phyloP scores from a whole-genome alignment of 805 yeast species.

The Isabelozyma gotoi region DNA sequence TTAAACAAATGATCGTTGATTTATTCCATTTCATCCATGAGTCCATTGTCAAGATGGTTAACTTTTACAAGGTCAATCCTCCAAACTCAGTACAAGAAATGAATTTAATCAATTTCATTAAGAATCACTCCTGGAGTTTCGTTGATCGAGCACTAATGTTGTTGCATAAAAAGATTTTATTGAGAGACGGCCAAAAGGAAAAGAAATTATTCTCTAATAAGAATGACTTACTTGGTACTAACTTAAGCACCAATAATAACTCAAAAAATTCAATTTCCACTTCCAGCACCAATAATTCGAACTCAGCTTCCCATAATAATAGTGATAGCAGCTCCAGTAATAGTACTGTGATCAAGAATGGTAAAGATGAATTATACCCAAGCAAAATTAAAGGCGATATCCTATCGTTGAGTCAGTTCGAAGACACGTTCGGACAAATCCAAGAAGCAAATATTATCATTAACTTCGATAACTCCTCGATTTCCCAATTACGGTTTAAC shows the following conservation, averaged over 20 bases:
- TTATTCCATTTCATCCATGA: constrained; percentile 50
- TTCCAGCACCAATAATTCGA: neutral
- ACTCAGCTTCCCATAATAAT: neutral
- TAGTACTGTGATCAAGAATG: constrained; percentile 2
- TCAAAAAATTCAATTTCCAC: neutral
- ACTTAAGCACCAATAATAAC: neutral
- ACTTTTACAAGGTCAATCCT: constrained; percentile 31
- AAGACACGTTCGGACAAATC: constrained; percentile 39
- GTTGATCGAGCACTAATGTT: constrained; percentile 54
- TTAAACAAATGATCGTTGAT: constrained; percentile 50
- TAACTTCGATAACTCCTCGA: constrained; percentile 36
- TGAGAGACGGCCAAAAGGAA: constrained; percentile 22
- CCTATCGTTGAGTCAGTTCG: constrained; percentile 34
- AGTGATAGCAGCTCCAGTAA: neutral
- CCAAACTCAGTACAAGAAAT: constrained; percentile 39
- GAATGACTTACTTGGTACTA: neutral
- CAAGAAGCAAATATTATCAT: constrained; percentile 38
- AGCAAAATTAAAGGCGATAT: constrained; percentile 18
- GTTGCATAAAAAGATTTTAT: constrained; percentile 40
- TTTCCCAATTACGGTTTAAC: constrained; percentile 35
- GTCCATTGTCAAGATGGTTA: constrained; percentile 41
- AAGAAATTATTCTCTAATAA: neutral
- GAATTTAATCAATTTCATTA: constrained; percentile 48
- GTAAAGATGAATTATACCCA: constrained; percentile 63
- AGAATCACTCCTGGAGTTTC: constrained; percentile 49